Conservation (phyloP, 2,329 filamentous ascomycete species). For the Monilinia polystroma region DNA sequence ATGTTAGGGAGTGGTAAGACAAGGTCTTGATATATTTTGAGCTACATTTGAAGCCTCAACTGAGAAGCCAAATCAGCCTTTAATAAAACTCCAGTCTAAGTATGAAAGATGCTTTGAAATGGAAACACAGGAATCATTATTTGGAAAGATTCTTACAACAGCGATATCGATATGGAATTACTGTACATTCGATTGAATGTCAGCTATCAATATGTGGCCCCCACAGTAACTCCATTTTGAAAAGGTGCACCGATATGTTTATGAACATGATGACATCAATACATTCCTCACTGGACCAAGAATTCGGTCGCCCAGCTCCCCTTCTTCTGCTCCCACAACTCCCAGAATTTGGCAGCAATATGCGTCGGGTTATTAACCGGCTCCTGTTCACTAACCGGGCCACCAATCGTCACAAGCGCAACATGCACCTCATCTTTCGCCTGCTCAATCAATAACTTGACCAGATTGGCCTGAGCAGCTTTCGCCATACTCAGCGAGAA, state of each 20-base stretch:
- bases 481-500: slow-evolving; percentile 53
- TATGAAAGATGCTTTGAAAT: neutral
- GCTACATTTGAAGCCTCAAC: neutral
- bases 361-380: slow-evolving; percentile 46
- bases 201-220: neutral
- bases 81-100: neutral
- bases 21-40: too few relatives aligned
- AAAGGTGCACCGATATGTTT: neutral
- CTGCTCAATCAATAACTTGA: slow-evolving; percentile 46
- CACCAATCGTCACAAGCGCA: slow-evolving; percentile 49
- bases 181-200: neutral
- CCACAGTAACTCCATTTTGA: too few relatives aligned
- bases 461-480: slow-evolving; percentile 51
- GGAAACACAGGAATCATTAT: neutral
- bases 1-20: too few relatives aligned
- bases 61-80: neutral
- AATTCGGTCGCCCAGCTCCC: slow-evolving; percentile 44
- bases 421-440: slow-evolving; percentile 45
- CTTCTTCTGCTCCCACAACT: slow-evolving; percentile 45
- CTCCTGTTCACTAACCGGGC: slow-evolving; percentile 44
- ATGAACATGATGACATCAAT: neutral
- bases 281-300: neutral
- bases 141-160: neutral
- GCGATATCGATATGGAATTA: neutral
- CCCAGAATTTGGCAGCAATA: slow-evolving; percentile 48